Conservation (phyloP, 805 yeast genomes). For the Candida coleopterorum region DNA sequence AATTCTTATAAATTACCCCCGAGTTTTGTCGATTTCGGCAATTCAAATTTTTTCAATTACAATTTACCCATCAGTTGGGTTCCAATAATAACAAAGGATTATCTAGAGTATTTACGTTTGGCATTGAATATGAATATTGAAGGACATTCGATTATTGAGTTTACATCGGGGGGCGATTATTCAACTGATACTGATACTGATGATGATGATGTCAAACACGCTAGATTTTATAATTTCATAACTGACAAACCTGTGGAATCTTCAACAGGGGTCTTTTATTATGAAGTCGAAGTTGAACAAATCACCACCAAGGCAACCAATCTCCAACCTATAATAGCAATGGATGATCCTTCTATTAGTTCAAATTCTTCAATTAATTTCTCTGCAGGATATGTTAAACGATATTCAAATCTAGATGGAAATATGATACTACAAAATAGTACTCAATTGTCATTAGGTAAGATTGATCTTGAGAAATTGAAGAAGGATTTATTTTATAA, state of each 20-base stretch:
- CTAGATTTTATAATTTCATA: conserved; percentile 32
- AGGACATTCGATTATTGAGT: conserved; percentile 28
- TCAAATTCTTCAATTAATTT: conserved; percentile 28
- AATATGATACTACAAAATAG: background rate
- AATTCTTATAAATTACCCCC: conserved; percentile 20
- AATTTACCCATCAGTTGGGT: conserved; percentile 37
- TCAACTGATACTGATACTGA: conserved; percentile 6
- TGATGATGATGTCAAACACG: background rate
- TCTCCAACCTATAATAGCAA: conserved; percentile 27
- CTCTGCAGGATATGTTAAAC: conserved; percentile 31
- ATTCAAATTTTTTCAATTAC: conserved; percentile 19
- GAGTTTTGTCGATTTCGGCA: conserved; percentile 22
- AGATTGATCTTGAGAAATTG: conserved; percentile 26
- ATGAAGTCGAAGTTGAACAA: conserved; percentile 36
- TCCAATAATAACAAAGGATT: conserved; percentile 27
- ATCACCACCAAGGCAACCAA: conserved; percentile 27
- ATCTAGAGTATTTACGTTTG: conserved; percentile 19
- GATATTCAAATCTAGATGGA: conserved; percentile 20
- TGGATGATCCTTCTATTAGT: conserved; percentile 31
- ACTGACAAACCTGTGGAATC: conserved; percentile 30
- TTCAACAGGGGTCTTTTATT: conserved; percentile 35
- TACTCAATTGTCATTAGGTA: conserved; percentile 8
- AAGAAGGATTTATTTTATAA: conserved; percentile 22
- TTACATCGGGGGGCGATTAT: too few relatives aligned
- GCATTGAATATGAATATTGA: conserved; percentile 21